A percentile compares a stretch with the other conserved stretches of the same genome.
Evolutionary conservation across 192 early-diverging fungal genomes (phyloP).

Genomic region (Gonapodya prolifera): DNA sequence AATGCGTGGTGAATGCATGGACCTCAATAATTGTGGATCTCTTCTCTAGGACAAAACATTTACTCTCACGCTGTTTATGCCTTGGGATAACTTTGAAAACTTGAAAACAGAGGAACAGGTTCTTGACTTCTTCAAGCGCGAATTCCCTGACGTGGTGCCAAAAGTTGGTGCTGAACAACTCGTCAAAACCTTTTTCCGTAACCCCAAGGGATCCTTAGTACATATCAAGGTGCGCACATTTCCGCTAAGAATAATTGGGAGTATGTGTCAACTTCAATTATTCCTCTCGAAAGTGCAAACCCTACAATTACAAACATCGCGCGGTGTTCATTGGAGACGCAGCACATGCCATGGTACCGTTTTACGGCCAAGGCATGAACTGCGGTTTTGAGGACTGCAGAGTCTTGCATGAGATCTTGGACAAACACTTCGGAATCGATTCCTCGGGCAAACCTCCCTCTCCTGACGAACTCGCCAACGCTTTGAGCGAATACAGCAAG

Average conservation of each 20-base stretch:
- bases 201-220: conserved; percentile 74
- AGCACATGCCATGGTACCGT: conserved; percentile 97
- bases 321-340: conserved; percentile 85
- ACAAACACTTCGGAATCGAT: conserved; percentile 32
- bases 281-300: conserved; percentile 38
- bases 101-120: conserved; percentile 52
- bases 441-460: conserved; percentile 1
- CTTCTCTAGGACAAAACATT: conserved; percentile 67
- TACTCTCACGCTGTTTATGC: conserved; percentile 96
- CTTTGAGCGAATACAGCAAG: conserved; percentile 61
- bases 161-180: conserved; percentile 66
- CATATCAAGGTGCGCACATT: conserved; percentile 64
- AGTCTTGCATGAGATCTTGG: conserved; percentile 44
- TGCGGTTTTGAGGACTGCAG: conserved; percentile 92
- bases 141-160: conserved; percentile 65
- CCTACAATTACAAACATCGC: conserved; percentile 69
- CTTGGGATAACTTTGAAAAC: conserved; percentile 62
- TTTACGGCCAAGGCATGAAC: conserved; percentile 98
- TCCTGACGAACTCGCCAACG: conserved; percentile 30
- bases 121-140: conserved; percentile 50
- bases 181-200: conserved; percentile 62
- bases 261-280: conserved; percentile 4
- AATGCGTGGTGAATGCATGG: neutral
- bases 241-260: too few relatives aligned
- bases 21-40: neutral